Evolutionary conservation across 257 asterid genomes (phyloP).

Genomic region (Thymus mandschuricus): DNA sequence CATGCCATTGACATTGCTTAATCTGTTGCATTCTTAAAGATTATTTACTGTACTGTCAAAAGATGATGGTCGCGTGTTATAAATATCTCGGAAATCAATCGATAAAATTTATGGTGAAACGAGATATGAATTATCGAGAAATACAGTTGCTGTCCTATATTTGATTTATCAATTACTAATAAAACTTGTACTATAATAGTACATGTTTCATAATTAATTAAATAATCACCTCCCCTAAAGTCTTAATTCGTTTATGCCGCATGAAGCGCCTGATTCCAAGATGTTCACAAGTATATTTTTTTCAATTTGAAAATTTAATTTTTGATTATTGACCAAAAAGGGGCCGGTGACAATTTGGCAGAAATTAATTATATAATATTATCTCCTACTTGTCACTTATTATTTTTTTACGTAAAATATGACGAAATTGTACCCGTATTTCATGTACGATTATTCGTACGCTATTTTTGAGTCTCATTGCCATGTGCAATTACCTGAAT

Average conservation of each 20-base stretch:
- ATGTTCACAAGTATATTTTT: constrained; percentile 1
- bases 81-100: too few species aligned
- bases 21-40: too few species aligned
- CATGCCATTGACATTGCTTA: too few species aligned
- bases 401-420: constrained; percentile 11
- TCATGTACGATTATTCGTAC: constrained; percentile 19
- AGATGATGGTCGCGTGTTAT: too few species aligned
- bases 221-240: background rate
- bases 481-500: constrained; percentile 43
- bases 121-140: background rate
- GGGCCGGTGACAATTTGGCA: constrained; percentile 19
- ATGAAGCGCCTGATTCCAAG: constrained; percentile 12
- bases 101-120: background rate
- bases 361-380: background rate
- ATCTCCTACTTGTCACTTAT: constrained; percentile 1
- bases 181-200: too few species aligned
- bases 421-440: constrained; percentile 10
- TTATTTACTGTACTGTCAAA: too few species aligned
- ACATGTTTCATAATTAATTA: too few species aligned
- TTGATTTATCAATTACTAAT: too few species aligned
- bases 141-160: too few species aligned
- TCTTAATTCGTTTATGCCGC: background rate
- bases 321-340: too few species aligned
- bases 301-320: background rate
- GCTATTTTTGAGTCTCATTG: constrained; percentile 30